Evolutionary conservation across 2,329 filamentous ascomycete species (phyloP).

Genomic region (Diaporthe batatas): DNA sequence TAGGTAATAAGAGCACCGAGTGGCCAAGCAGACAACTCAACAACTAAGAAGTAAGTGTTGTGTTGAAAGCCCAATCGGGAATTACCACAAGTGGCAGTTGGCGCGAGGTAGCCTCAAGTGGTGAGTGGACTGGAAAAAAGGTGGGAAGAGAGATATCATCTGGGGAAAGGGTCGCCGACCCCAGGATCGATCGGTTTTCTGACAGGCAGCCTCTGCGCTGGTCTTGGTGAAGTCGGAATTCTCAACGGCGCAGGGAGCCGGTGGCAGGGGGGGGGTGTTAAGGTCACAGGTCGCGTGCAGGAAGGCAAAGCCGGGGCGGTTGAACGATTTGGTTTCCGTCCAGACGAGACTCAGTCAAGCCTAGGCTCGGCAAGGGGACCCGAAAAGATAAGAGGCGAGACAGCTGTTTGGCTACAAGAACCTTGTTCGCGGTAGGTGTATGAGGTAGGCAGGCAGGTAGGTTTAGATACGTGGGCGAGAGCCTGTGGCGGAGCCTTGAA

Average conservation of each 20-base stretch:
- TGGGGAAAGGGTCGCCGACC: constrained; percentile 32
- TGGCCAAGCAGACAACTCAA: background rate
- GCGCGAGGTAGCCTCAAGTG: constrained; percentile 29
- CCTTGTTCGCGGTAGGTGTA: constrained; percentile 32
- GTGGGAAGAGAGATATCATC: background rate
- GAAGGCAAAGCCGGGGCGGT: constrained; percentile 18
- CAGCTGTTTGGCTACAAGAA: constrained; percentile 38
- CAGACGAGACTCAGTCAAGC: constrained; percentile 35
- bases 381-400: constrained; percentile 41
- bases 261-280: background rate
- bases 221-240: background rate
- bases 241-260: constrained; percentile 14
- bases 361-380: constrained; percentile 35
- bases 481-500: constrained; percentile 4
- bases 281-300: constrained; percentile 28
- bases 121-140: constrained; percentile 21
- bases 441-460: no score
- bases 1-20: constrained; percentile 13
- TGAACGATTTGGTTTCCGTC: constrained; percentile 25
- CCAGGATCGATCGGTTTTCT: constrained; percentile 27
- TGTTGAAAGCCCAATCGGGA: constrained; percentile 40
- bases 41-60: constrained; percentile 7
- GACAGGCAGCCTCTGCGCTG: constrained; percentile 5
- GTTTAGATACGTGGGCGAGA: constrained; percentile 10
- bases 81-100: constrained; percentile 31